A percentile compares a stretch with the other conserved stretches of the same genome.
Evolutionary conservation across 352 stramenopile genomes (phyloP).

Genomic region (Phytopythium oedochilum): DNA sequence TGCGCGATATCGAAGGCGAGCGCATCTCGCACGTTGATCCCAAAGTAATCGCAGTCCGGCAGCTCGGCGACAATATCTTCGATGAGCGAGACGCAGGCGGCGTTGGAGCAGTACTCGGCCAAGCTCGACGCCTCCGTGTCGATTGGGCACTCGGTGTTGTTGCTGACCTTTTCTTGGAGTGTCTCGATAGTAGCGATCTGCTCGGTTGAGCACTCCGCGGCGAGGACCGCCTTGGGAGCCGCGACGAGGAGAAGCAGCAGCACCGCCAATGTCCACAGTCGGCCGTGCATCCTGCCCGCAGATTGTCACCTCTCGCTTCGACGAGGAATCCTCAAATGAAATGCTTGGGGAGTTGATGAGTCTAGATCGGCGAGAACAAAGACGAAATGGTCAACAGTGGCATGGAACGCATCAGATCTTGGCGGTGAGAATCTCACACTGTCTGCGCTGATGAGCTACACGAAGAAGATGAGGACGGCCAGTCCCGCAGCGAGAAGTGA

Average conservation of each 20-base stretch:
- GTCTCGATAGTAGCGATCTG: neutral
- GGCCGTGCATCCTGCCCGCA: neutral
- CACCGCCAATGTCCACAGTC: neutral
- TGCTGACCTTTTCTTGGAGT: neutral
- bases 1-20: neutral
- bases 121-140: neutral
- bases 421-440: no score
- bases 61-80: neutral
- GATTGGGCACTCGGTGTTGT: neutral
- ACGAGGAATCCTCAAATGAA: neutral
- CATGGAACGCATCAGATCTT: no score
- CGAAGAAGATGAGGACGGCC: no score
- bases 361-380: no score
- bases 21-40: neutral
- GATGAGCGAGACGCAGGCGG: neutral
- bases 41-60: slow-evolving; percentile 1
- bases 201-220: neutral
- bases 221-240: neutral
- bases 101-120: slow-evolving; percentile 1
- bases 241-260: neutral
- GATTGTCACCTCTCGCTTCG: neutral
- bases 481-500: no score
- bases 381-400: no score
- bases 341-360: no score
- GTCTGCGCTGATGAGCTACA: no score